Evolutionary conservation across 2,329 filamentous ascomycete genomes (phyloP), one percentile per base, ranked within the genome.

Genomic region (Thielaviopsis punctulata): DNA sequence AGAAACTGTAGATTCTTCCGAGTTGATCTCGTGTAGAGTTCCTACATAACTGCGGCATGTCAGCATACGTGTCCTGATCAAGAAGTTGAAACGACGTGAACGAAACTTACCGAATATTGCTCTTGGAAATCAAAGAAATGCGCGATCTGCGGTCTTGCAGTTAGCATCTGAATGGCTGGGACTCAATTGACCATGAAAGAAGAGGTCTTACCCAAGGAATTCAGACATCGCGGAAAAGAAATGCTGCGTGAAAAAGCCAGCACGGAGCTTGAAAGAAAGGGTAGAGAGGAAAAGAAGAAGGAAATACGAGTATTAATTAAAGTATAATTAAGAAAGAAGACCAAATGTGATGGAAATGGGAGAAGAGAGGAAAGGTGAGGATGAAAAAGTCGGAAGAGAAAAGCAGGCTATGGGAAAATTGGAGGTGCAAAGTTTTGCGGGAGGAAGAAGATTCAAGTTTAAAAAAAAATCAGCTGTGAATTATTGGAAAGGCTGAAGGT

Each of bases 51-150:
- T 95, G 63, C 55, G 49, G 57, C 66, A 70, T 57, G 49, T 52
- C n/a, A 55, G 39, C 15, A 27, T 41, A 49, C 22, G 45, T 46
- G 45, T 51, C 52, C 50, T 45, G 30, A 44, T 45, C n/a, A 39
- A 33, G 25, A 13, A 33, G 1, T 4, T 41, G 22, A 41, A 23
- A n/a, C 8, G 5, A 45, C 36, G 50, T 48, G 21, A 46, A 47
- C 23, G 43, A 51, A 57, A 69, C 80, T 64, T 76, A 95, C 86
- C 89, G 86, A 70, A 95, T 95, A 71, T 95, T 88, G 69, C 87
- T 95, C 74, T 90, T 93, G 56, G 89, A 95, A 69, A 95, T 92
- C 71, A 95, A 80, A 57, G 88, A 95, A 74, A 95, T 95, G 66
- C 85, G 84, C 69, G 89, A 86, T 70, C 87, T 89, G 68, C 61